Evolutionary conservation across 352 stramenopile species (phyloP), one percentile per base, ranked within the genome.

Genomic region (Phytophthora pini): DNA sequence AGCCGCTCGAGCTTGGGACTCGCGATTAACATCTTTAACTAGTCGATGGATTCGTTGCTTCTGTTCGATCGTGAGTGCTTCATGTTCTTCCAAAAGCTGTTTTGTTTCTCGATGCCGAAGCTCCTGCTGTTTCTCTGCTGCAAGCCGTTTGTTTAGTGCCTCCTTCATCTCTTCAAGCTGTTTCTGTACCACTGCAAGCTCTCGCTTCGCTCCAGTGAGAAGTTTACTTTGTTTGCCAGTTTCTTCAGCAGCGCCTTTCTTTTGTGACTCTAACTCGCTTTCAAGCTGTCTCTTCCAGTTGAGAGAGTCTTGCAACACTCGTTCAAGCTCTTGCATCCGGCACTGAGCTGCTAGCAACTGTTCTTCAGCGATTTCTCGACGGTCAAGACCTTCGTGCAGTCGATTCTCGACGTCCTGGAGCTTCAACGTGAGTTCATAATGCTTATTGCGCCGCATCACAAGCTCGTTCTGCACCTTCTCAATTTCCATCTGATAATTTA

Each of bases 341-440:
- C 76, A 64, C 24, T 73, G 65, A 0, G 70, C 77, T 2, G 82
- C 83, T 1, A 77, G 27, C 0, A 90, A 49, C 43, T 88, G 69
- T 49, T 94, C 83, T 1, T 62, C 58, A 10, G 72, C 62, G 9
- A n/a, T 69, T 60, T 92, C 83, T 4, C 61, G 46, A 5, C 58
- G 50, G 38, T 83, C 76, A 7, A 61, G 63, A 0, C 73, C 57
- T 2, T 73, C 62, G 27, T 92, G 85, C 2, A 91, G 49, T 20
- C 69, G 71, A 22, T 74, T 74, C 34, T 94, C 79, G 1, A 74
- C 70, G 8, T 88, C 77, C 56, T 92, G 86, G 10, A 94, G 62
- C 39, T 84, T 76, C 9, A 91, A 60, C 22, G 83, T 88, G 13
- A 94, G 75, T n/a, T 94, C 86, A 54, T 92, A 94, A 45, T 94